Conservation (phyloP, 2,329 filamentous ascomycete genomes). For the Hysterium pulicare region DNA sequence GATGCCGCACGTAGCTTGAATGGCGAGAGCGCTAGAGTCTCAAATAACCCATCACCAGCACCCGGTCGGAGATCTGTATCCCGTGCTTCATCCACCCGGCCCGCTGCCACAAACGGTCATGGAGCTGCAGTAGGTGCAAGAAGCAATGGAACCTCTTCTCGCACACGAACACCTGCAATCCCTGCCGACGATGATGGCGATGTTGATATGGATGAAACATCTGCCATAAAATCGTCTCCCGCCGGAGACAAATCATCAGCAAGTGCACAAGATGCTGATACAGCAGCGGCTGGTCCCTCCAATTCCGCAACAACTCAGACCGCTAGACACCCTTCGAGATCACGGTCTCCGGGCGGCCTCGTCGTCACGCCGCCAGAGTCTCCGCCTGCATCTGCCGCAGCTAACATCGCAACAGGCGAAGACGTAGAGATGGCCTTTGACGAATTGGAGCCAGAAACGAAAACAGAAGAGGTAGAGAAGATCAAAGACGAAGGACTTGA, state of each 20-base stretch:
- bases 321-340: conserved; percentile 12
- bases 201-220: conserved; percentile 33
- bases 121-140: not conserved
- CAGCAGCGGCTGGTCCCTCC: conserved; percentile 1
- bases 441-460: conserved; percentile 17
- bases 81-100: conserved; percentile 17
- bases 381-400: conserved; percentile 14
- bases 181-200: conserved; percentile 33
- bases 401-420: conserved; percentile 3
- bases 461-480: conserved; percentile 4
- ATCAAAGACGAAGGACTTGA: conserved; percentile 26
- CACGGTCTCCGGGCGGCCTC: conserved; percentile 27
- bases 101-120: conserved; percentile 9
- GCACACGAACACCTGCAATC: conserved; percentile 26
- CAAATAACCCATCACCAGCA: conserved; percentile 25
- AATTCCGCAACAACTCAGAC: conserved; percentile 8
- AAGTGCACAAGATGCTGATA: not conserved
- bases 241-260: conserved; percentile 4
- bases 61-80: conserved; percentile 11
- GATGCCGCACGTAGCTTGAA: conserved; percentile 26
- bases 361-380: conserved; percentile 37
- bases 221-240: conserved; percentile 13
- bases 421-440: conserved; percentile 37
- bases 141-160: conserved; percentile 18
- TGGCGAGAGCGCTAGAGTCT: conserved; percentile 28